Percentiles rank a stretch among this genome's conserved stretches.
phyloP scores from a whole-genome alignment of 2,329 filamentous ascomycete species.

The Diaporthe citrichinensis region DNA sequence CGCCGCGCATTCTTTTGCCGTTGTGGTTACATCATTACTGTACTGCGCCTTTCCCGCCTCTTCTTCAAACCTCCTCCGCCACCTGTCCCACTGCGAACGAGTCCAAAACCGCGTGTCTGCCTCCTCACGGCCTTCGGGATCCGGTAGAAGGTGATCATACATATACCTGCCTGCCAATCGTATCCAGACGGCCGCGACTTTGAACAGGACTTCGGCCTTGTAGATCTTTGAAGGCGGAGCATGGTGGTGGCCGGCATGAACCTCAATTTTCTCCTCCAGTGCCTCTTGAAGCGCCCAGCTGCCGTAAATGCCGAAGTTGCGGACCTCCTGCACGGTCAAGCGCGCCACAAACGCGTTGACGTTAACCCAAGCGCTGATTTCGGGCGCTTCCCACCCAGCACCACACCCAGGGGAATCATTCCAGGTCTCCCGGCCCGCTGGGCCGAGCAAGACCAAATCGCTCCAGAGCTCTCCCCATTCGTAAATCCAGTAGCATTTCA shows the following conservation, averaged over 20 bases:
- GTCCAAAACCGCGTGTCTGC: not conserved
- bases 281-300: conserved; percentile 22
- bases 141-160: not conserved
- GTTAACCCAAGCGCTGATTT: conserved; percentile 41
- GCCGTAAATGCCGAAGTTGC: conserved; percentile 9
- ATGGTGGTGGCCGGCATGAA: not conserved
- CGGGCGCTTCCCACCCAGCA: conserved; percentile 41
- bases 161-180: conserved; percentile 1
- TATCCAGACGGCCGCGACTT: conserved; percentile 27
- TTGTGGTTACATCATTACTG: not conserved
- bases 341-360: conserved; percentile 44
- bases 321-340: conserved; percentile 23
- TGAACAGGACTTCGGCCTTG: conserved; percentile 29
- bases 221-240: not conserved
- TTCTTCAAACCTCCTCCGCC: conserved; percentile 28
- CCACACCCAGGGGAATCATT: conserved; percentile 42
- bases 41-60: conserved; percentile 8
- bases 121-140: not conserved
- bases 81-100: conserved; percentile 5
- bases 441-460: conserved; percentile 29
- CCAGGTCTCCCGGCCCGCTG: conserved; percentile 41
- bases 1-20: not conserved
- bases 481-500: conserved; percentile 17
- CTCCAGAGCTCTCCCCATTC: not conserved
- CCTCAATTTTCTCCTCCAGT: not conserved